A percentile compares a stretch with the other conserved stretches of the same genome.
phyloP scores from a whole-genome alignment of 2,329 filamentous ascomycete genomes.

The Stagonosporopsis rhizophila region DNA sequence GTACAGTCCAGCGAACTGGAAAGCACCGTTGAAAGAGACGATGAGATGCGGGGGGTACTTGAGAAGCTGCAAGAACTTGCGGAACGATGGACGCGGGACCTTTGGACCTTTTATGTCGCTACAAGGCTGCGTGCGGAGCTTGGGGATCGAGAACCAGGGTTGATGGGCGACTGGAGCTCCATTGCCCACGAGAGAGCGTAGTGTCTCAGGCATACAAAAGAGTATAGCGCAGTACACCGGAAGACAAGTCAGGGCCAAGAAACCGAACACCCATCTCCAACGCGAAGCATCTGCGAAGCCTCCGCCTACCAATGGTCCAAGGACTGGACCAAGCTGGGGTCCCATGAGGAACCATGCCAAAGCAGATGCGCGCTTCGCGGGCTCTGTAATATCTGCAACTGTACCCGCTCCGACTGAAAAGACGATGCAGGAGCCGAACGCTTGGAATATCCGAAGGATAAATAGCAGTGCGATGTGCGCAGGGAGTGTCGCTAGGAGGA shows the following conservation, averaged over 20 bases:
- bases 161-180: conserved; percentile 41
- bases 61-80: conserved; percentile 34
- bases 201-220: conserved; percentile 56
- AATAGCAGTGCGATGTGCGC: conserved; percentile 50
- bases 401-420: conserved; percentile 55
- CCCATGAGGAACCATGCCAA: conserved; percentile 55
- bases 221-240: conserved; percentile 41
- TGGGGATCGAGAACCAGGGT: conserved; percentile 38
- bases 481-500: conserved; percentile 50
- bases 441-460: conserved; percentile 52
- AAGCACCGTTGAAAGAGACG: conserved; percentile 38
- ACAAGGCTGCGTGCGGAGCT: conserved; percentile 31
- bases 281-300: conserved; percentile 43
- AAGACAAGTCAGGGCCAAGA: conserved; percentile 38
- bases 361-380: conserved; percentile 49
- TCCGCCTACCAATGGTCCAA: conserved; percentile 55
- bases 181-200: conserved; percentile 55
- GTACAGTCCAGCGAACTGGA: conserved; percentile 40
- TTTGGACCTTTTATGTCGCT: conserved; percentile 28
- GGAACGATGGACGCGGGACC: conserved; percentile 32
- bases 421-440: conserved; percentile 54
- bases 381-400: conserved; percentile 53
- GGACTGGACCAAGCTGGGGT: conserved; percentile 54
- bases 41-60: conserved; percentile 40
- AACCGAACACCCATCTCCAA: conserved; percentile 58